Conservation (phyloP, 139 green algal species). For the Volvox reticuliferus region DNA sequence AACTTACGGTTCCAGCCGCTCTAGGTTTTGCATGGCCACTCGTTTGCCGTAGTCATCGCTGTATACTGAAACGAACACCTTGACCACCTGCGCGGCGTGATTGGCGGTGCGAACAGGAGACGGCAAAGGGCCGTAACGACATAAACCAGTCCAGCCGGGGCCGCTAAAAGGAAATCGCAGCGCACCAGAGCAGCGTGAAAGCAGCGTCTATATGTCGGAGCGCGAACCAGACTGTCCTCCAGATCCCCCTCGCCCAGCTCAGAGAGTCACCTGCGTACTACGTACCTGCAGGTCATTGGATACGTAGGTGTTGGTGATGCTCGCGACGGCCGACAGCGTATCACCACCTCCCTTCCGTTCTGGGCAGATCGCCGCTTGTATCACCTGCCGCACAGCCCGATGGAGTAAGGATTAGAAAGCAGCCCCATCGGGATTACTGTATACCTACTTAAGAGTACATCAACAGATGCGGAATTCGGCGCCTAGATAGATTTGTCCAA, state of each 20-base stretch:
- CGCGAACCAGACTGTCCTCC: neutral
- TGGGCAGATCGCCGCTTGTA: slow-evolving; percentile 84
- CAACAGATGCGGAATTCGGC: too few species aligned
- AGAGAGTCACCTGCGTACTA: neutral
- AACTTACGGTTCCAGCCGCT: slow-evolving; percentile 74
- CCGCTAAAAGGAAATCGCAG: too few species aligned
- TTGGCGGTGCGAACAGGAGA: neutral
- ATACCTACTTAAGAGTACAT: too few species aligned
- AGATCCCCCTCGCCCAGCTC: neutral
- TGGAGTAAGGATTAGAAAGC: too few species aligned
- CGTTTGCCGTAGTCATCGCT: slow-evolving; percentile 74
- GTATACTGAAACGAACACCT: slow-evolving; percentile 75
- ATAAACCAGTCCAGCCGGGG: too few species aligned
- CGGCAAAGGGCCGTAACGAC: too few species aligned
- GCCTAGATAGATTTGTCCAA: too few species aligned
- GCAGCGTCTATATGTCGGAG: too few species aligned
- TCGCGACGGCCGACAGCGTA: slow-evolving; percentile 82
- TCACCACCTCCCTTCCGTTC: slow-evolving; percentile 67
- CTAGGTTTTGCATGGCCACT: slow-evolving; percentile 82
- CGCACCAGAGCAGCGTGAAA: too few species aligned
- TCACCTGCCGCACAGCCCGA: slow-evolving; percentile 61
- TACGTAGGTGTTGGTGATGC: slow-evolving; percentile 88
- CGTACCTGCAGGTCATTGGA: slow-evolving; percentile 88
- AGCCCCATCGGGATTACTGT: too few species aligned
- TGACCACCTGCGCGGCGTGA: slow-evolving; percentile 61